Evolutionary conservation across 805 yeast species (phyloP).

Genomic region (Pichia rugopelliculosa): DNA sequence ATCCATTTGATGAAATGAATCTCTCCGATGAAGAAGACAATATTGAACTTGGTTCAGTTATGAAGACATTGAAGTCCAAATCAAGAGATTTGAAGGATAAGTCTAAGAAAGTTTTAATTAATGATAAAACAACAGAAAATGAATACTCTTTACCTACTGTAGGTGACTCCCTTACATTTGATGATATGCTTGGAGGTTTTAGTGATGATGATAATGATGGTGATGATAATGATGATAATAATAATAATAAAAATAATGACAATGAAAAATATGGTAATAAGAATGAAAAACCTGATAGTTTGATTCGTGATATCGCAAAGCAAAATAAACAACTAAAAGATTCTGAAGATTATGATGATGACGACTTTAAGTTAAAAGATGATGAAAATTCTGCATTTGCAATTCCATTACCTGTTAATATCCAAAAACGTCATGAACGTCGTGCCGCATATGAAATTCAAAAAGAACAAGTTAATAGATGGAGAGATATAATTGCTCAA

Average conservation of each 20-base stretch:
- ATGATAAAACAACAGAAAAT: conserved; percentile 51
- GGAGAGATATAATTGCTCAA: conserved; percentile 77
- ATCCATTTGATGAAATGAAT: conserved; percentile 25
- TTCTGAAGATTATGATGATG: conserved; percentile 15
- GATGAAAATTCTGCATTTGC: conserved; percentile 38
- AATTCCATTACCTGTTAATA: conserved; percentile 78
- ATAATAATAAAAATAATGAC: too few relatives aligned
- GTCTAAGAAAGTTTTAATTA: conserved; percentile 40
- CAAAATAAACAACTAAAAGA: conserved; percentile 15
- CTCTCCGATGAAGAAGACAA: conserved; percentile 31
- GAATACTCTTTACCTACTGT: conserved; percentile 62
- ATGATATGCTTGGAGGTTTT: conserved; percentile 69
- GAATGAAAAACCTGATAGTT: conserved; percentile 35
- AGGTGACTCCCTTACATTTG: conserved; percentile 52
- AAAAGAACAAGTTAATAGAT: conserved; percentile 75
- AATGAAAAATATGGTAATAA: not conserved
- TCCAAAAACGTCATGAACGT: conserved; percentile 80
- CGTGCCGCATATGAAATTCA: conserved; percentile 86
- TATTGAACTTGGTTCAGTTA: conserved; percentile 44
- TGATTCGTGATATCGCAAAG: conserved; percentile 35
- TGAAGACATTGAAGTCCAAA: conserved; percentile 33
- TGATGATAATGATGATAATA: conserved; percentile 26
- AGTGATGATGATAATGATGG: conserved; percentile 24
- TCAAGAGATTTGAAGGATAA: conserved; percentile 27
- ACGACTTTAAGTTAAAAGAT: conserved; percentile 5